Conservation (phyloP, 2,329 filamentous ascomycete genomes). For the Aspergillus arachidicola region DNA sequence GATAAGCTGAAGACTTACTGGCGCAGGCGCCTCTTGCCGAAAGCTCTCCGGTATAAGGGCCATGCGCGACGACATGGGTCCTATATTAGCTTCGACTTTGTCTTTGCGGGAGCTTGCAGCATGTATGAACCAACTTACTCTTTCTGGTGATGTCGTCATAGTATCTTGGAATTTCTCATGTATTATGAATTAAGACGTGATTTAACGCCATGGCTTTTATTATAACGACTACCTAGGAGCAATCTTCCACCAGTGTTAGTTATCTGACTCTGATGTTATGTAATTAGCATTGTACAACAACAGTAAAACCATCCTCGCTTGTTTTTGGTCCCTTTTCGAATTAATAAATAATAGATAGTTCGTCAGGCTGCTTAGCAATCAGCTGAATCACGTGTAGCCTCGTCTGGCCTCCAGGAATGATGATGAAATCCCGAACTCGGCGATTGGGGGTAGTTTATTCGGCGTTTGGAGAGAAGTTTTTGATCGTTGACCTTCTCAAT, state of each 20-base stretch:
- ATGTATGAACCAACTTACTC: background rate
- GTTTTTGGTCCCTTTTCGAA: background rate
- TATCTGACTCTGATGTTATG: background rate
- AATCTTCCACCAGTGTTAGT: background rate
- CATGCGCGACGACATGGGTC: background rate
- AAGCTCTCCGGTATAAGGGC: background rate
- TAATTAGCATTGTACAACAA: background rate
- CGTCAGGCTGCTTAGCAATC: background rate
- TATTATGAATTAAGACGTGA: slow-evolving; percentile 7
- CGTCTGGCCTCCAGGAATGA: background rate
- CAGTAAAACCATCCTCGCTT: background rate
- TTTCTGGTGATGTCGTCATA: slow-evolving; percentile 1
- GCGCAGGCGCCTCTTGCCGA: slow-evolving; percentile 10
- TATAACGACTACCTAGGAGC: background rate
- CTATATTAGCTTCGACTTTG: background rate
- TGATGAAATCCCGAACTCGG: background rate
- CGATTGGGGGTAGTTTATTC: background rate
- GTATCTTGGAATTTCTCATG: slow-evolving; percentile 4
- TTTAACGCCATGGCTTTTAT: background rate
- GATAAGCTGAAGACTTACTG: slow-evolving; percentile 9
- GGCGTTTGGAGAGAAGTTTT: background rate
- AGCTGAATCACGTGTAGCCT: background rate
- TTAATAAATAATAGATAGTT: background rate
- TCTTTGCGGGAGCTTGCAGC: background rate
- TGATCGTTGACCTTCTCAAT: background rate